phyloP scores from a whole-genome alignment of 148 eudicot species.

The Nepenthes mirabilis region DNA sequence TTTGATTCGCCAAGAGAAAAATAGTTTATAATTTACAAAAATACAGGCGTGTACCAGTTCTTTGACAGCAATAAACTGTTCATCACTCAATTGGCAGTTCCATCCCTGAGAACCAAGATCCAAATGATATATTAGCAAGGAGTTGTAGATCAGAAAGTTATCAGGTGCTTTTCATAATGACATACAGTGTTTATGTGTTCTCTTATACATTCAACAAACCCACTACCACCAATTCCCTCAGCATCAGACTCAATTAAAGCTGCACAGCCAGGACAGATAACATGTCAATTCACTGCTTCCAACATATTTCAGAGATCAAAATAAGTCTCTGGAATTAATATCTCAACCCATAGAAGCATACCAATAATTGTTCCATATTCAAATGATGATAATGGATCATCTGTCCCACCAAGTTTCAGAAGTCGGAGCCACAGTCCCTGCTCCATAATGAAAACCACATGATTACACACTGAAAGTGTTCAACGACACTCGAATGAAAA shows the following conservation, averaged over 20 bases:
- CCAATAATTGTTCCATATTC: slow-evolving; percentile 98
- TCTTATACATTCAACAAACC: slow-evolving; percentile 96
- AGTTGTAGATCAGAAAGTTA: slow-evolving; percentile 3
- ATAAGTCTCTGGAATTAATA: neutral
- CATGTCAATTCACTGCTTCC: neutral
- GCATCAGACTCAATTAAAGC: slow-evolving; percentile 99
- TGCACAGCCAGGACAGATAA: slow-evolving; percentile 25
- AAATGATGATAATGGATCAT: slow-evolving; percentile 96
- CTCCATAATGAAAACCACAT: slow-evolving; percentile 13
- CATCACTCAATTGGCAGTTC: slow-evolving; percentile 84
- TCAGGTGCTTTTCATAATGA: slow-evolving; percentile 5
- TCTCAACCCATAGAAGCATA: slow-evolving; percentile 15
- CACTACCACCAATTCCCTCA: slow-evolving; percentile 99
- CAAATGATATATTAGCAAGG: slow-evolving; percentile 3
- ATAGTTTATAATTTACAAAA: neutral
- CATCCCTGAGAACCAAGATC: slow-evolving; percentile 53
- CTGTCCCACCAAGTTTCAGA: slow-evolving; percentile 83
- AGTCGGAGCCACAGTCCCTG: slow-evolving; percentile 98
- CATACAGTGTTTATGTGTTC: slow-evolving; percentile 96
- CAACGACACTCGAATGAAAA: neutral
- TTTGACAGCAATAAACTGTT: slow-evolving; percentile 99
- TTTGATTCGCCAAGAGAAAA: neutral
- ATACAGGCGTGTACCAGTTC: slow-evolving; percentile 52
- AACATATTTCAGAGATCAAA: neutral
- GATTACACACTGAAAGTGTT: neutral